Percentiles rank a stretch among this genome's conserved stretches.
phyloP scores from a whole-genome alignment of 1,284 basidiomycete species.

The Coriolopsis trogii region DNA sequence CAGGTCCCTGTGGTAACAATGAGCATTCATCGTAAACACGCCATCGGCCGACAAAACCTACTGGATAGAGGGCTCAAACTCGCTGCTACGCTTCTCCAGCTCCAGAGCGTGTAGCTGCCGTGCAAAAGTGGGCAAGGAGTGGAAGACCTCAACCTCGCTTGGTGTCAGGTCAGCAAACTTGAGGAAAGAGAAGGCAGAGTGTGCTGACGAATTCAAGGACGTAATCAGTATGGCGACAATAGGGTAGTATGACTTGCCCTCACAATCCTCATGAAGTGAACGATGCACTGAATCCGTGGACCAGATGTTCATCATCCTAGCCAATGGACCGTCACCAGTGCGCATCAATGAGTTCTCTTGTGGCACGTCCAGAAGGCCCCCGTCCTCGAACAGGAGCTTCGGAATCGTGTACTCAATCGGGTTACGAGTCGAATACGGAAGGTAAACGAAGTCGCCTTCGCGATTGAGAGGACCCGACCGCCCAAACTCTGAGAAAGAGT shows the following conservation, averaged over 20 bases:
- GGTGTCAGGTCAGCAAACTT: slow-evolving; percentile 68
- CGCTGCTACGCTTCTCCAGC: slow-evolving; percentile 45
- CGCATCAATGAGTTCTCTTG: slow-evolving; percentile 57
- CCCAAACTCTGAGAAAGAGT: slow-evolving; percentile 87
- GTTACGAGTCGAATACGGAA: slow-evolving; percentile 87
- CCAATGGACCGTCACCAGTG: slow-evolving; percentile 63
- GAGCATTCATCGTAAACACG: too few species aligned
- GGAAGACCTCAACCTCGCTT: slow-evolving; percentile 64
- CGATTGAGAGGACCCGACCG: slow-evolving; percentile 81
- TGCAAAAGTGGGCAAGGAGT: slow-evolving; percentile 59
- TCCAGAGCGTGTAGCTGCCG: slow-evolving; percentile 52
- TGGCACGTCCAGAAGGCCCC: slow-evolving; percentile 75
- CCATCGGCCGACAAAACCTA: too few species aligned
- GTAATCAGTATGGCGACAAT: neutral
- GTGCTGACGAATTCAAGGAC: slow-evolving; percentile 21
- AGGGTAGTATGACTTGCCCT: slow-evolving; percentile 31
- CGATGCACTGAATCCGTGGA: slow-evolving; percentile 77
- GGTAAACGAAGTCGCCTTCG: slow-evolving; percentile 83
- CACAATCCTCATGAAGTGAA: slow-evolving; percentile 71
- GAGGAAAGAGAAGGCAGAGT: slow-evolving; percentile 75
- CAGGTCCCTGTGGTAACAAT: slow-evolving; percentile 65
- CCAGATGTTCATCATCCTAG: slow-evolving; percentile 92
- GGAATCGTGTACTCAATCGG: slow-evolving; percentile 85
- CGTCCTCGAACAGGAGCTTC: slow-evolving; percentile 77
- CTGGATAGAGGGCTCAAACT: slow-evolving; percentile 51